A percentile compares a stretch with the other conserved stretches of the same genome.
phyloP scores from a whole-genome alignment of 106 monocot genomes.

The Narthecium ossifragum region DNA sequence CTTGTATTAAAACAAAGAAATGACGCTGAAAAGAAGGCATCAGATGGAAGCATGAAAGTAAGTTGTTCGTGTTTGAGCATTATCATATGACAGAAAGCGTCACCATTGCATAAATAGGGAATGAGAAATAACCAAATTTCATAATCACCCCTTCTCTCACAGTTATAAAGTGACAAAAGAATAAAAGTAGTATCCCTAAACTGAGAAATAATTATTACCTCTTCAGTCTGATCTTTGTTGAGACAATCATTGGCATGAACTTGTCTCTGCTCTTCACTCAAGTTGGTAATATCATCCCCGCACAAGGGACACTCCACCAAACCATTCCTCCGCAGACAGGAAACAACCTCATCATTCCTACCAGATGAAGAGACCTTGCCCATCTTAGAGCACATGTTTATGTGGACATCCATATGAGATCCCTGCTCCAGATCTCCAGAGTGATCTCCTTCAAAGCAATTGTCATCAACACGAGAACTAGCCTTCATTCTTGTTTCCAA shows the following conservation, averaged over 20 bases:
- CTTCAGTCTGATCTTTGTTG: conserved; percentile 32
- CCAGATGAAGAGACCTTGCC: not conserved
- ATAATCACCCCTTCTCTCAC: too few species aligned
- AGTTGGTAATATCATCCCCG: conserved; percentile 56
- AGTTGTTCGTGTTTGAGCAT: not conserved
- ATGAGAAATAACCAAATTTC: too few species aligned
- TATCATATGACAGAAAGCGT: not conserved
- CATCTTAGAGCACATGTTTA: conserved; percentile 39
- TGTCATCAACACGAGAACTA: not conserved
- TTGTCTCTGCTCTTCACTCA: conserved; percentile 53
- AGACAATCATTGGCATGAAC: conserved; percentile 84
- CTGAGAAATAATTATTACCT: conserved; percentile 29
- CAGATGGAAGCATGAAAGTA: too few species aligned
- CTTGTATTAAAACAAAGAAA: too few species aligned
- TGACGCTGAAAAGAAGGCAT: too few species aligned
- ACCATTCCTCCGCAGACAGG: conserved; percentile 8
- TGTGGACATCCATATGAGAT: conserved; percentile 38
- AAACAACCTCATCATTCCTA: not conserved
- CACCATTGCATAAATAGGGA: too few species aligned
- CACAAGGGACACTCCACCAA: conserved; percentile 76
- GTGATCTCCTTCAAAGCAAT: conserved; percentile 12
- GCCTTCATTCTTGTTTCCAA: not conserved
- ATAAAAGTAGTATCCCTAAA: not conserved
- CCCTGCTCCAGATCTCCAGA: conserved; percentile 29
- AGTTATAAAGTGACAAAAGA: not conserved